Evolutionary conservation across 495 filamentous ascomycete species (phyloP).

Genomic region (Aspergillus bridgeri): DNA sequence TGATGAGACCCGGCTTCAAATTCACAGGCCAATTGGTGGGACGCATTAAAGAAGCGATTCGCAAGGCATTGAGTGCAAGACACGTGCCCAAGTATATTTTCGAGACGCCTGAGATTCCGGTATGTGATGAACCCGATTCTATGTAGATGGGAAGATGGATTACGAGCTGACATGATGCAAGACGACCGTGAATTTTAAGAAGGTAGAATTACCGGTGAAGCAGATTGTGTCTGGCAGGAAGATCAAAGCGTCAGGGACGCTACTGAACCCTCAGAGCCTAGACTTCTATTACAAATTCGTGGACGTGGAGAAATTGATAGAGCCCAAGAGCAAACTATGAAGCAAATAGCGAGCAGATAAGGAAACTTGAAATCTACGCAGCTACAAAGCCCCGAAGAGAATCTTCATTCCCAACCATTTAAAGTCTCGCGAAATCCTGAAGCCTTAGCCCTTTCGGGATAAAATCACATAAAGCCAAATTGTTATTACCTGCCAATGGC

Average conservation of each 20-base stretch:
- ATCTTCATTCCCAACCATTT: no score
- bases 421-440: no score
- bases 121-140: no score
- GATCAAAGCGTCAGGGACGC: conserved; percentile 70
- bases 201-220: conserved; percentile 81
- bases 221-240: conserved; percentile 72
- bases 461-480: no score
- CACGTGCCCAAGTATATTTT: conserved; percentile 78
- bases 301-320: conserved; percentile 62
- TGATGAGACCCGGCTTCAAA: conserved; percentile 59
- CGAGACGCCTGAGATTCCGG: conserved; percentile 75
- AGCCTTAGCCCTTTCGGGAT: no score
- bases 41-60: conserved; percentile 60
- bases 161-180: conserved; percentile 20
- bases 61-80: conserved; percentile 58
- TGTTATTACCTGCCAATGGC: no score
- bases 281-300: conserved; percentile 79
- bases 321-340: conserved; percentile 17
- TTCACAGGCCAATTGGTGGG: conserved; percentile 55
- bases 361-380: no score
- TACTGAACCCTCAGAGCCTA: conserved; percentile 68
- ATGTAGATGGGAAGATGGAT: background rate
- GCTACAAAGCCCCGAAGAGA: no score
- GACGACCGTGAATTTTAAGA: conserved; percentile 81
- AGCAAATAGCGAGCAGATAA: no score